Evolutionary conservation across 305 asterid species (phyloP).

Genomic region (Fraxinus paxiana): DNA sequence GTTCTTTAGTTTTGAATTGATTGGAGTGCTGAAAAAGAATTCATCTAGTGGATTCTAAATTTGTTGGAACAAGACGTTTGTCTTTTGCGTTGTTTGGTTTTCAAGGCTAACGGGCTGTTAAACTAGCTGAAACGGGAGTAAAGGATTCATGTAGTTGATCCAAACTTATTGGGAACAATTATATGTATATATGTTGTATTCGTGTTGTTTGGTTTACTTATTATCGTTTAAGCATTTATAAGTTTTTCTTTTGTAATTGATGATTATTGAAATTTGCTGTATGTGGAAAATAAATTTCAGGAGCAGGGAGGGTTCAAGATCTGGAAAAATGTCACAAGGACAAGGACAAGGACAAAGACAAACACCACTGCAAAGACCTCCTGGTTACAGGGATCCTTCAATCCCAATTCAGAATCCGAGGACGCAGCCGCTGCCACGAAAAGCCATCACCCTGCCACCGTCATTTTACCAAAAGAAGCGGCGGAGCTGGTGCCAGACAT

Average conservation of each 20-base stretch:
- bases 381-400: constrained; percentile 47
- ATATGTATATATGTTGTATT: not conserved
- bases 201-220: not conserved
- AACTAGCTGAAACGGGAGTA: not conserved
- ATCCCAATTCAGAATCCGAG: constrained; percentile 18
- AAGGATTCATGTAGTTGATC: not conserved
- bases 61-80: not conserved
- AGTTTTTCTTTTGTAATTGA: not conserved
- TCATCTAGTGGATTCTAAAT: not conserved
- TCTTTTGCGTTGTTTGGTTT: not conserved
- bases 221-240: not conserved
- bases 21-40: not conserved
- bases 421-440: constrained; percentile 23
- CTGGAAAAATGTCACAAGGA: constrained; percentile 28
- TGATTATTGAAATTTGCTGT: not conserved
- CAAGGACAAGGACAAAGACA: constrained; percentile 21
- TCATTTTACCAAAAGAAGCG: constrained; percentile 22
- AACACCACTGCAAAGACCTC: constrained; percentile 46
- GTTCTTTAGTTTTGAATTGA: not conserved
- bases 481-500: constrained; percentile 34
- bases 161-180: not conserved
- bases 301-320: not conserved
- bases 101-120: not conserved
- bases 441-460: constrained; percentile 28
- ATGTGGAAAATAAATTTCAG: not conserved